Percentiles rank a stretch among this genome's conserved stretches.
These are phyloP conservation scores for Cytospora leucostoma DNA, from an alignment of 2,329 filamentous ascomycete genomes.

Conservation along the genomic window DNA sequence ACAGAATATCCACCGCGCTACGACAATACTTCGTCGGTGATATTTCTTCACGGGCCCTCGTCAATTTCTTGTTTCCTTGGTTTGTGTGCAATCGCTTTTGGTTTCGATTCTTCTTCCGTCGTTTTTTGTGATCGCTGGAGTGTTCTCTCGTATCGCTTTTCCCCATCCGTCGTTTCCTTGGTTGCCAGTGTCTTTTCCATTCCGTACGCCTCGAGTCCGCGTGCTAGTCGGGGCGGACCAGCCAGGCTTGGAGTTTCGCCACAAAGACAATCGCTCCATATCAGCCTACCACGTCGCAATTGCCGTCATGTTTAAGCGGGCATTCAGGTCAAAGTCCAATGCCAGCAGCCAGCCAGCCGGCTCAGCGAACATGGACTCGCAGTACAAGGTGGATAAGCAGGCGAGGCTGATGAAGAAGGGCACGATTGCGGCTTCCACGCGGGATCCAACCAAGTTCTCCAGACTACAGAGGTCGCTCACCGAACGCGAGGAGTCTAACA, in stretches of 20 bases:
- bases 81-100: slow-evolving; percentile 41
- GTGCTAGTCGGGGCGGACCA: slow-evolving; percentile 26
- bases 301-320: slow-evolving; percentile 85
- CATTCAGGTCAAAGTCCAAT: slow-evolving; percentile 78
- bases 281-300: slow-evolving; percentile 35
- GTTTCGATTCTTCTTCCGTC: slow-evolving; percentile 40
- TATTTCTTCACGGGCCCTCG: slow-evolving; percentile 58
- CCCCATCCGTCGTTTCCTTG: slow-evolving; percentile 42
- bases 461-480: slow-evolving; percentile 86
- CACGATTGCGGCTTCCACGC: slow-evolving; percentile 43
- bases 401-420: slow-evolving; percentile 75
- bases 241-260: slow-evolving; percentile 23
- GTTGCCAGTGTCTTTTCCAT: slow-evolving; percentile 13
- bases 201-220: slow-evolving; percentile 38
- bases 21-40: slow-evolving; percentile 39
- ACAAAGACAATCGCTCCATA: slow-evolving; percentile 20
- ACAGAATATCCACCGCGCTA: slow-evolving; percentile 53
- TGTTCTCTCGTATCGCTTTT: slow-evolving; percentile 36
- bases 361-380: slow-evolving; percentile 37
- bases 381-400: slow-evolving; percentile 78
- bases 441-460: slow-evolving; percentile 77
- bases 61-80: slow-evolving; percentile 50
- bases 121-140: slow-evolving; percentile 35
- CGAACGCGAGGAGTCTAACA: slow-evolving; percentile 43
- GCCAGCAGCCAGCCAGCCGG: slow-evolving; percentile 50